phyloP scores from a whole-genome alignment of 78 protist species.

The Chrysochromulina parva region DNA sequence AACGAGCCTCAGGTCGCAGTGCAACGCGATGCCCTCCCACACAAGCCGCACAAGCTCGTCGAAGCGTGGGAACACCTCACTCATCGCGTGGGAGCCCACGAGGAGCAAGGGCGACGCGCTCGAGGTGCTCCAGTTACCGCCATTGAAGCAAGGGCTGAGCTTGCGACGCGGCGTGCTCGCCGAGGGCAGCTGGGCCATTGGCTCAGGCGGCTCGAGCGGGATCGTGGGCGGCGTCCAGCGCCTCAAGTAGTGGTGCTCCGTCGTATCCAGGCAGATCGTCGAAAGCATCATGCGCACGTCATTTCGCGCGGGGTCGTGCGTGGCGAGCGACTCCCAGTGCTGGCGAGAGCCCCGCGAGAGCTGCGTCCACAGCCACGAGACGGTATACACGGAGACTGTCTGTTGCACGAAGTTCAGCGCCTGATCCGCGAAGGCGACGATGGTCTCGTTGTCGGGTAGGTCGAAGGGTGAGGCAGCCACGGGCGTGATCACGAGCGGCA shows the following conservation, averaged over 20 bases:
- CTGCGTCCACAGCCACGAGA: slow-evolving; percentile 1
- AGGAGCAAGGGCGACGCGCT: background rate
- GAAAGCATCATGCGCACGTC: background rate
- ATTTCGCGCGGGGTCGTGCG: background rate
- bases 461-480: slow-evolving; percentile 9
- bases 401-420: background rate
- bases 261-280: background rate
- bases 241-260: background rate
- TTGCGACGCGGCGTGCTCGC: too few species aligned
- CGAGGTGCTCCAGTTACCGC: background rate
- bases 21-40: background rate
- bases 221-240: background rate
- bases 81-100: background rate
- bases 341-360: background rate
- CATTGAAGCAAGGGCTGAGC: too few species aligned
- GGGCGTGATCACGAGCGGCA: background rate
- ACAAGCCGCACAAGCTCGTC: background rate
- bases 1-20: background rate
- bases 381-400: background rate
- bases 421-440: background rate
- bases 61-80: background rate
- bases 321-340: background rate
- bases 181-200: background rate
- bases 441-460: background rate
- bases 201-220: background rate